Evolutionary conservation across 495 filamentous ascomycete species (phyloP), one percentile per base, ranked within the genome.

Genomic region (Penicilliopsis zonata): DNA sequence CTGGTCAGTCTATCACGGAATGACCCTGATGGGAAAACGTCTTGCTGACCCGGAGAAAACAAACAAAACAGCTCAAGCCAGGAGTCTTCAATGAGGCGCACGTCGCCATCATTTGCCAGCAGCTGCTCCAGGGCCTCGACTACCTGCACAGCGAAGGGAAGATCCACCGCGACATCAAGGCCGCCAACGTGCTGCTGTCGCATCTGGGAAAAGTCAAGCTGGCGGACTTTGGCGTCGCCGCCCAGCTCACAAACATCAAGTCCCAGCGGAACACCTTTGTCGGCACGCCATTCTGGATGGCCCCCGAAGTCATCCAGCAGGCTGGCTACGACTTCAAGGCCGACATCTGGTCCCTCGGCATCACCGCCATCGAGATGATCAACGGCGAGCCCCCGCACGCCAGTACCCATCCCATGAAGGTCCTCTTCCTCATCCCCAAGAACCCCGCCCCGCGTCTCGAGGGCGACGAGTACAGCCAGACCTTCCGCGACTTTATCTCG

Each of bases 231-330:
- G 90, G 90, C 28, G 90, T 99, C 18, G 90, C 90, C 6, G 90
- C 88, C 9, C 90, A 99, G 50, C 69, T 99, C 35, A 87, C 85
- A 37, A 92, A 94, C 55, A 94, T 94, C 53, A 96, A 95, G 60
- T 94, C 90, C 5, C 86, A 94, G 61, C 80, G 90, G 15, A 93
- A 94, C 45, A 98, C 90, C 0, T 96, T 98, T 47, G 90, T 98
- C n/a, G 90, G 90, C 5, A 98, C 90, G 3, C 90, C 90, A 0
- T 98, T 93, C 61, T 98, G 90, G 90, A 98, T 98, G 90, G 90
- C 90, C 3, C 90, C 90, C 5, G 90, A 98, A 52, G 90, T 98
- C 12, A 98, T 98, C 43, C 81, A 95, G 56, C 88, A 96, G 61
- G 75, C 82, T 33, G 90, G 90, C 17, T 96, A 98, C 43, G 87